Base-by-base conservation (phyloP, 192 early-diverging fungal species). In the Pecoramyces ruminantium region DNA sequence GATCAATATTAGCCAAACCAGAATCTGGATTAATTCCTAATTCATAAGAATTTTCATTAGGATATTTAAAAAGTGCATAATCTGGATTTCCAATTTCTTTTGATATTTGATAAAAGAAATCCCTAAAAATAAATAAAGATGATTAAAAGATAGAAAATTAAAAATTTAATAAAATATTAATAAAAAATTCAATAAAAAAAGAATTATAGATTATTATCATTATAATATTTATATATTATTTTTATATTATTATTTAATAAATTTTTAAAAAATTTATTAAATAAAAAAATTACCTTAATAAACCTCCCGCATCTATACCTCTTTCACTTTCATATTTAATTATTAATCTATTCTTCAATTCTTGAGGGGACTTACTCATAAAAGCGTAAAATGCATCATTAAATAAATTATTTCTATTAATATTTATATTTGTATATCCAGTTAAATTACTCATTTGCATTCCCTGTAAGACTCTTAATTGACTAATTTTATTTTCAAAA, bases 51-150 rank as follows among this genome's bases (percentile, higher is more conserved):
- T 99, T 96, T 87, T 97, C 95, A 8, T 95, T 96, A 78, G 95
- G 95, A 87, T 97, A 99, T 86, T 99, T 96, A 82, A 99, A 99
- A 80, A 99, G 88, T 82, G 94, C 92, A 86, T 92, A 93, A 86
- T 94, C 92, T n/a, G 97, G 97, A 85, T 97, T 96, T 87, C 97
- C 97, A 94, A 99, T 96, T 83, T 97, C 95, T 85, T 99, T 95
- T 28, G 95, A 96, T 39, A 99, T 87, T 84, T 97, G 86, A 88
- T 96, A 99, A 90, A 99, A 99, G 87, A 95, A 99, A 84, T 99
- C 97, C 86, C 94, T 90, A 81, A 38, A 40, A 15, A 40, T 40
- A 15, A 40, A 14, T 40, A 34, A 8, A 8, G 3, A 8, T 34
- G 11, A 34, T 34, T 34, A 34, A 34, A 78, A 34, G 9, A 21